Base-by-base conservation (phyloP, 2,329 filamentous ascomycete genomes). In the Zasmidium angulare region DNA sequence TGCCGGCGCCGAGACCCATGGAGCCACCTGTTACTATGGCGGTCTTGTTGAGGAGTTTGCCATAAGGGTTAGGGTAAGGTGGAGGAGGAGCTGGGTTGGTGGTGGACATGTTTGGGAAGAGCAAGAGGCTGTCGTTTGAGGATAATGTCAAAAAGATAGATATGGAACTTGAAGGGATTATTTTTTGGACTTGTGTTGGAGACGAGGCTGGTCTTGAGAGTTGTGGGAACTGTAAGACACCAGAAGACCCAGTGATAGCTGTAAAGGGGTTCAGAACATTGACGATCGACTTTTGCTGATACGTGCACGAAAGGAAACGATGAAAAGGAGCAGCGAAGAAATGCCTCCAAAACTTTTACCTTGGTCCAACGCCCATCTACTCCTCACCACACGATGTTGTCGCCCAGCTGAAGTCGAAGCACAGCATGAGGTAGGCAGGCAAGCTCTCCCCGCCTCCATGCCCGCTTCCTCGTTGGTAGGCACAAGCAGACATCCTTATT, bases 1-100 rank as follows among this genome's bases (percentile, higher is more conserved):
- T 73, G 50, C 67, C 70, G 60, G 65, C 66, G 11, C 72, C 71
- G 50, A 73, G 67, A 7, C 72, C 69, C 36, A 69, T 68, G 19
- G 62, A 66, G 26, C 62, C 69, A 48, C 69, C 70, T 7, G 69
- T 71, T 10, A 72, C 58, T 50, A 71, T 63, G 49, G 65, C 66
- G 23, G 65, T 57, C 51, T 68, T 68, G 21, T 36, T 11, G 21
- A 58, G 36, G 17, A 68, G 63, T 17, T 56, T 58, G 48, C 61
- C 61, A 4, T 43, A 17, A 4, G 36, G 36, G 36, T 7, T 9
- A 11, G 26, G 26, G 26, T 29, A 29, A 11, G 26, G 26, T 6
- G 4, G 4, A 11, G 26, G 26, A 29, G 4, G 4, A 11, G 26
- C 6, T 29, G 26, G 26, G 26, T 4, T 29, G 26, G 26, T 29